A percentile compares a stretch with the other conserved stretches of the same genome.
Conservation (phyloP, 148 eudicot genomes). For the Vaccinium darrowii region DNA sequence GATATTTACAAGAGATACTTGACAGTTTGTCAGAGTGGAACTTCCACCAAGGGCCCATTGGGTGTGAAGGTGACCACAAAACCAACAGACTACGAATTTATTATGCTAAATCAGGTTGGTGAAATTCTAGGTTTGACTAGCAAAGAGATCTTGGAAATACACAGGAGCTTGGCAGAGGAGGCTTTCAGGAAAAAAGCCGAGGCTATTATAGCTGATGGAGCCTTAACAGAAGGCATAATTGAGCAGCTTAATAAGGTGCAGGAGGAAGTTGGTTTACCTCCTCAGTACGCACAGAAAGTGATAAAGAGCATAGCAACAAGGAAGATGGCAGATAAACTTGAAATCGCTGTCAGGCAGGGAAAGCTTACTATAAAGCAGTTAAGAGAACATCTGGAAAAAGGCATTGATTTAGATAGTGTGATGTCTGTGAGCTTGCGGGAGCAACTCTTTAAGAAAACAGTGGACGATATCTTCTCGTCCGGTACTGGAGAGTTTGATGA, state of each 20-base stretch:
- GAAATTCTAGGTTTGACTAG: constrained; percentile 69
- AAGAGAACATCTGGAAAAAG: constrained; percentile 72
- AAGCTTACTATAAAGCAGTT: constrained; percentile 73
- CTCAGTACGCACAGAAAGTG: constrained; percentile 83
- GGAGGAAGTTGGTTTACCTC: constrained; percentile 76
- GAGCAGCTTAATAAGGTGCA: constrained; percentile 74
- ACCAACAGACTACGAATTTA: constrained; percentile 66
- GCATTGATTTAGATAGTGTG: constrained; percentile 66
- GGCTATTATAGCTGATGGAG: constrained; percentile 90
- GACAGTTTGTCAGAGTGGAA: constrained; percentile 72
- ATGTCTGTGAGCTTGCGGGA: constrained; percentile 65
- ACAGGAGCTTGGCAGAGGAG: constrained; percentile 77
- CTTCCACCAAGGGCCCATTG: constrained; percentile 56
- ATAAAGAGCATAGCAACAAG: constrained; percentile 70
- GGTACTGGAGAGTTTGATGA: constrained; percentile 94
- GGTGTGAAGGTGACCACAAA: constrained; percentile 67
- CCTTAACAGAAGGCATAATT: constrained; percentile 67
- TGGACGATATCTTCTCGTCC: constrained; percentile 80
- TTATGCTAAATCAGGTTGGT: constrained; percentile 75
- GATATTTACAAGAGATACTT: constrained; percentile 84
- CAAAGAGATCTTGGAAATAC: constrained; percentile 69
- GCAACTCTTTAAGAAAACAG: constrained; percentile 70
- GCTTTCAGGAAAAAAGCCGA: constrained; percentile 84
- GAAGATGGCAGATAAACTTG: constrained; percentile 76
- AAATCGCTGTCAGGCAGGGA: constrained; percentile 81